Percentiles rank a stretch among this genome's conserved stretches.
Evolutionary conservation across 2,329 filamentous ascomycete genomes (phyloP).

Genomic region (Fusarium keratoplasticum): DNA sequence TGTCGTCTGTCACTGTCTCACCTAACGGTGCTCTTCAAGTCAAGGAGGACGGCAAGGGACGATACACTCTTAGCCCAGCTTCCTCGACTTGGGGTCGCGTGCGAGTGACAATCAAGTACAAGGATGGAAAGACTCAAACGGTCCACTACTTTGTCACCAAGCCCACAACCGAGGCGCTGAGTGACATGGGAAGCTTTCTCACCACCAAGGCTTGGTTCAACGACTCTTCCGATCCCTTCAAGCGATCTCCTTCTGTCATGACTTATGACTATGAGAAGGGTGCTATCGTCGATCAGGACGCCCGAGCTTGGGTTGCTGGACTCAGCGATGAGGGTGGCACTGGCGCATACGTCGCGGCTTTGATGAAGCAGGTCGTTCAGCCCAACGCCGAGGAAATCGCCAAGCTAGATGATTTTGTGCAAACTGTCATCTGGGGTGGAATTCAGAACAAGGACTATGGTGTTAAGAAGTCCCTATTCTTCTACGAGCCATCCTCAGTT

Average conservation of each 20-base stretch:
- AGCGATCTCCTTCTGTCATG: slow-evolving; percentile 65
- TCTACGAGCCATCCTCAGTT: slow-evolving; percentile 60
- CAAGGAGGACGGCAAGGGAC: slow-evolving; percentile 38
- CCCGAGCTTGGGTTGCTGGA: slow-evolving; percentile 68
- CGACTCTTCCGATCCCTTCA: slow-evolving; percentile 64
- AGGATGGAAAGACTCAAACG: slow-evolving; percentile 60
- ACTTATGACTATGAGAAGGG: slow-evolving; percentile 65
- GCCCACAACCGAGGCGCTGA: slow-evolving; percentile 55
- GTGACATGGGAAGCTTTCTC: slow-evolving; percentile 64
- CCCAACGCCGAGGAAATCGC: slow-evolving; percentile 61
- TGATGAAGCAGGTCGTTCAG: slow-evolving; percentile 65
- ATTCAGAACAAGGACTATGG: slow-evolving; percentile 60
- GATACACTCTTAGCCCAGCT: slow-evolving; percentile 58
- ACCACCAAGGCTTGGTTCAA: slow-evolving; percentile 65
- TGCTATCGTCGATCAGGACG: slow-evolving; percentile 57
- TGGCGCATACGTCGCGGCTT: slow-evolving; percentile 65
- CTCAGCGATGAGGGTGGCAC: slow-evolving; percentile 70
- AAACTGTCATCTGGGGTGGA: slow-evolving; percentile 61
- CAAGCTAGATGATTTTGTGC: slow-evolving; percentile 66
- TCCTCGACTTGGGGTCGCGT: slow-evolving; percentile 61
- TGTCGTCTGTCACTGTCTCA: slow-evolving; percentile 53
- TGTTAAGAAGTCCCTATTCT: slow-evolving; percentile 68
- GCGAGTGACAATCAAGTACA: slow-evolving; percentile 60
- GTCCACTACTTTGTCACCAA: slow-evolving; percentile 69
- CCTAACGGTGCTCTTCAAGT: slow-evolving; percentile 54